A percentile compares a stretch with the other conserved stretches of the same genome.
These are phyloP conservation scores for Penicillium cosmopolitanum DNA, from an alignment of 495 filamentous ascomycete genomes.

Conservation along the genomic window DNA sequence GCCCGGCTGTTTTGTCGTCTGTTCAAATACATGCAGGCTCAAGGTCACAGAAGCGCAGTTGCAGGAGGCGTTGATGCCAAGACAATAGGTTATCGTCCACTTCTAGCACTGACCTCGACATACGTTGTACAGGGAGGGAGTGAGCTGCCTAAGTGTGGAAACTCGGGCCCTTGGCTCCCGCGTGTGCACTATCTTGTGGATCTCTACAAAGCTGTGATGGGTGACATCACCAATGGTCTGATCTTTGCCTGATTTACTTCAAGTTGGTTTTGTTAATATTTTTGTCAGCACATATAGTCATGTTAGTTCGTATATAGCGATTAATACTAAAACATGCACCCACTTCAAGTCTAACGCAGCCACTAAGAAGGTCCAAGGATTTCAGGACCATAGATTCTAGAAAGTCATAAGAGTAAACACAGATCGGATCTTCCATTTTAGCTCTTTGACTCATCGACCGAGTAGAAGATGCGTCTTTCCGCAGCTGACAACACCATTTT, in stretches of 20 bases:
- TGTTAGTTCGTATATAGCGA: no score
- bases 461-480: no score
- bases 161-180: constrained; percentile 2
- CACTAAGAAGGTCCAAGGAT: no score
- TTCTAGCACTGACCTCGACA: constrained; percentile 1
- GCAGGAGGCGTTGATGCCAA: not conserved
- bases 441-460: no score
- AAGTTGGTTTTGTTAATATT: no score
- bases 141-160: constrained; percentile 6
- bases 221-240: not conserved
- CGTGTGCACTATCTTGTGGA: not conserved
- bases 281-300: no score
- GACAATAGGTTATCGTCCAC: constrained; percentile 1
- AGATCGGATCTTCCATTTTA: no score
- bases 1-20: constrained; percentile 30
- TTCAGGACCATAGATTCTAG: no score
- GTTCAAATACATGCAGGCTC: constrained; percentile 6
- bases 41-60: constrained; percentile 4
- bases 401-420: no score
- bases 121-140: not conserved
- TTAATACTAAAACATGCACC: no score
- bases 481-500: no score
- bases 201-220: constrained; percentile 2
- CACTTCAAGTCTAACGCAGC: no score
- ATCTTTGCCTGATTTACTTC: not conserved